phyloP scores from a whole-genome alignment of 441 rosid species.

The Euphorbia schlechtendalii region DNA sequence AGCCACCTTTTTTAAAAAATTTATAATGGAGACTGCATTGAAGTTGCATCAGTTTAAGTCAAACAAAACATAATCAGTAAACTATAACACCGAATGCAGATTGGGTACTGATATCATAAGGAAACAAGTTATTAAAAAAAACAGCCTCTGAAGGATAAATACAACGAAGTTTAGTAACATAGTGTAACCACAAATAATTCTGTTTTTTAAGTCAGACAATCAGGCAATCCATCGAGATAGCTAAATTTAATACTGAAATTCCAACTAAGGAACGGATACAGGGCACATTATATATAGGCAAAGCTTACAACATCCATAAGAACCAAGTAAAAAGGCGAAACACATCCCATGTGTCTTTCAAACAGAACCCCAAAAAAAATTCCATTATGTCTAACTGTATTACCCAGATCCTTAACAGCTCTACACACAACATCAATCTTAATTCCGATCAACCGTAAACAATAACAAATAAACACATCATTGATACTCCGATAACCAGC shows the following conservation, averaged over 20 bases:
- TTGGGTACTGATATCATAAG: background rate
- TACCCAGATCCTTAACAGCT: background rate
- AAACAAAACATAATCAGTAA: background rate
- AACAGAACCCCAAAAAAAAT: background rate
- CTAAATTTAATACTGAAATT: background rate
- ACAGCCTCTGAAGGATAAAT: background rate
- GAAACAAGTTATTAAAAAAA: background rate
- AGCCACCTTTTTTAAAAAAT: background rate
- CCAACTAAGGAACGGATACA: too few species aligned
- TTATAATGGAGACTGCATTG: background rate
- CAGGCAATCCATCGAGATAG: background rate
- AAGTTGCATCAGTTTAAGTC: background rate
- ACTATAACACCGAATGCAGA: background rate
- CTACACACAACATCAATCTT: background rate
- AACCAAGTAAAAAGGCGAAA: background rate
- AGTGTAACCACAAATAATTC: background rate
- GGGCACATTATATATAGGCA: background rate
- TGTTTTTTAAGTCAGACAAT: background rate
- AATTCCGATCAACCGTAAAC: slow-evolving; percentile 27
- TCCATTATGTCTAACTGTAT: background rate
- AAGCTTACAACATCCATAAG: background rate
- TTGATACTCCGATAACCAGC: background rate
- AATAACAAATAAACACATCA: background rate
- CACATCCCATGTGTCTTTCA: background rate
- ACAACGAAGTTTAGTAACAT: background rate